Evolutionary conservation across 257 asterid genomes (phyloP).

Genomic region (Linaria vulgaris): DNA sequence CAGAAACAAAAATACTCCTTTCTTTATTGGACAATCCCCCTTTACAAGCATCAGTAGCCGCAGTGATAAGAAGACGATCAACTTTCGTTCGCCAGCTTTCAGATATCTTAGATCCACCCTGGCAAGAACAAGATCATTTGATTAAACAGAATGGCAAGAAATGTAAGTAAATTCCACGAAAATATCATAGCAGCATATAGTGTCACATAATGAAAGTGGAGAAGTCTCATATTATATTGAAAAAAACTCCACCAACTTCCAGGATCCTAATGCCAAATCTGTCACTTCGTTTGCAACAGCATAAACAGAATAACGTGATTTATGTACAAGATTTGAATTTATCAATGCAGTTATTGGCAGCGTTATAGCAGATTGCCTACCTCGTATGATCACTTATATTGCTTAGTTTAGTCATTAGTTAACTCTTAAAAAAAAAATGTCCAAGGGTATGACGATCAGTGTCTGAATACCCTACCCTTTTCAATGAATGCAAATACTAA

Average conservation of each 20-base stretch:
- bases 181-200: not conserved
- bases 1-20: constrained; percentile 28
- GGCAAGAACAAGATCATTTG: constrained; percentile 15
- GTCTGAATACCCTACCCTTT: too few species aligned
- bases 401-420: too few species aligned
- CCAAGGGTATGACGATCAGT: too few species aligned
- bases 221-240: not conserved
- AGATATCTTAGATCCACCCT: constrained; percentile 81
- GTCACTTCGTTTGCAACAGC: not conserved
- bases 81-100: constrained; percentile 68
- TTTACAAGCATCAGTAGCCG: constrained; percentile 64
- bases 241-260: too few species aligned
- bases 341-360: too few species aligned
- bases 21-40: constrained; percentile 59
- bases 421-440: too few species aligned
- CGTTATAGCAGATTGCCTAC: too few species aligned
- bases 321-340: too few species aligned
- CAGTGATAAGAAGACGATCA: constrained; percentile 64
- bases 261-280: not conserved
- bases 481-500: too few species aligned
- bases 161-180: not conserved
- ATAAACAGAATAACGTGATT: not conserved
- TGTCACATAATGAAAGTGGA: not conserved
- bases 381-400: too few species aligned
- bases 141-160: not conserved